These are phyloP conservation scores for Chalciporus sphaerocephalus DNA, from an alignment of 768 basidiomycete genomes.

Conservation along the genomic window DNA sequence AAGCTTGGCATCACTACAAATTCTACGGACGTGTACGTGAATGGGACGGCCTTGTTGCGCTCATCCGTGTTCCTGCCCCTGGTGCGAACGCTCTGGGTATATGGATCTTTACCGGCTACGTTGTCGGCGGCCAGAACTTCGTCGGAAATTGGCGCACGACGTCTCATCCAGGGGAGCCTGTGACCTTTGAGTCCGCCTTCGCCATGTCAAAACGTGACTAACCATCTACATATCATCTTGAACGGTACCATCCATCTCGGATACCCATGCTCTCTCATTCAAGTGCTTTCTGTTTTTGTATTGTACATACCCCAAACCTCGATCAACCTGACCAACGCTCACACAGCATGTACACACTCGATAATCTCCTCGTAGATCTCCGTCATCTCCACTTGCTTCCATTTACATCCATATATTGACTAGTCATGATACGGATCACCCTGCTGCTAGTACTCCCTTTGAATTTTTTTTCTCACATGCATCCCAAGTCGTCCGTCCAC, in stretches of 20 bases:
- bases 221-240: neutral
- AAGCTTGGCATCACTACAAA: constrained; percentile 45
- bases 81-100: constrained; percentile 12
- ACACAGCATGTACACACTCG: constrained; percentile 11
- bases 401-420: neutral
- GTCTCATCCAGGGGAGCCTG: constrained; percentile 29
- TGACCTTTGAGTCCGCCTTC: constrained; percentile 62
- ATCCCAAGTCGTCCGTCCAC: no score
- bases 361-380: constrained; percentile 18
- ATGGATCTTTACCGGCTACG: constrained; percentile 65
- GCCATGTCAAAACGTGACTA: constrained; percentile 49
- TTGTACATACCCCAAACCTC: constrained; percentile 7
- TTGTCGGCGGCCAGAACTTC: constrained; percentile 59
- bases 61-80: constrained; percentile 39
- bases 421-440: neutral
- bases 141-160: constrained; percentile 68
- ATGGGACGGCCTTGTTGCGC: constrained; percentile 58
- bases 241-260: neutral
- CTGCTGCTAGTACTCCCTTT: no score
- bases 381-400: constrained; percentile 8
- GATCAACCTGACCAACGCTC: constrained; percentile 2
- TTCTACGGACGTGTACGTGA: constrained; percentile 52
- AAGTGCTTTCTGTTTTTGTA: constrained; percentile 5
- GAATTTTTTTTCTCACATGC: neutral
- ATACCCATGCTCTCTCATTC: constrained; percentile 1